Base-by-base conservation (phyloP, 1,284 basidiomycete genomes). In the Ustilago nuda region DNA sequence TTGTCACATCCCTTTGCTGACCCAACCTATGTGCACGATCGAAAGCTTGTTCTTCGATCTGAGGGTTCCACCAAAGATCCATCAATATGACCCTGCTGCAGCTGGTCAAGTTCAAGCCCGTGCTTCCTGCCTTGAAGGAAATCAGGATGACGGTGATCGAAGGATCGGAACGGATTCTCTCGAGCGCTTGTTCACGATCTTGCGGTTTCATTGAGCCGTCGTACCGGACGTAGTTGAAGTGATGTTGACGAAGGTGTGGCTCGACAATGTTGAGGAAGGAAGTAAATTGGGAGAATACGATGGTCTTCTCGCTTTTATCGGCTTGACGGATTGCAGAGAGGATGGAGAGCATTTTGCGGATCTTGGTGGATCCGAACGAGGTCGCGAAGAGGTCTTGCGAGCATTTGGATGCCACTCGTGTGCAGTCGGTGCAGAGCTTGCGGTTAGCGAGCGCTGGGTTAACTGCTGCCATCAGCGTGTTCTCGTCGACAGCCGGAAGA, bases 51-150 rank as follows among this genome's bases (percentile, higher is more conserved):
- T 94, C 93, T 89, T 82, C 77, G 51, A 82, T 65, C 61, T 78
- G 67, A 17, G 82, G 86, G 64, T 85, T 84, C 93, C 94, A 98
- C 96, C 96, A 98, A 58, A 97, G 87, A 84, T 98, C 95, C 71
- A 93, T 90, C 6, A 98, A 89, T 77, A 97, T 92, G 56, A 97
- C 95, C 75, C 95, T 93, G 86, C 94, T 96, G 87, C 96, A 98
- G 59, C 91, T 92, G 0, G 95, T 98, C 80, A 99, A 85, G 85
- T 99, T 99, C 46, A 99, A 89, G 57, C 95, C 94, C 90, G 93
- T 94, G 82, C 92, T 93, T 2, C 95, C 95, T 13, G 95, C 94
- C 86, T 97, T 98, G 90, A 98, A 96, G 0, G 94, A 97, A 72
- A 98, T 96, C 70, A 99, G 87, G 68, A 98, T 98, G 43, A 96